Evolutionary conservation across 129 eudicot genomes (phyloP), one percentile per base, ranked within the genome.

Genomic region (Arctium lappa): DNA sequence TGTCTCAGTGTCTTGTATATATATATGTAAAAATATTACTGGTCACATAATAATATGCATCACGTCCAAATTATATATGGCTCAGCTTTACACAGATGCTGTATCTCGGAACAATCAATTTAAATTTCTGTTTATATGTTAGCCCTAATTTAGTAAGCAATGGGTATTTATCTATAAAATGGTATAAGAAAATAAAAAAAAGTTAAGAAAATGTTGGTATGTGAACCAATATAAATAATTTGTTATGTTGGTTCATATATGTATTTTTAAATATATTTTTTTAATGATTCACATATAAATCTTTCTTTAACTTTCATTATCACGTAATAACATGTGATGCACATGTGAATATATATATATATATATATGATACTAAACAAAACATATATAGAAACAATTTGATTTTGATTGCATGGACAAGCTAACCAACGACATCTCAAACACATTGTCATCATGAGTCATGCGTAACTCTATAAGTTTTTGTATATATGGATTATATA

Each of bases 1-100:
- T 30, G 1, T 30, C 69, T 12, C 66, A 48, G 12, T 30, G 1
- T 30, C 69, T 12, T 16, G 13, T 40, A 33, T 56, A 36, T 40
- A 33, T 56, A 36, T 18, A 40, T 76, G 70, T 3, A 53, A 5
- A 8, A 56, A 56, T 50, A 76, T 16, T 33, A 32, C 4, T 40
- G 72, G 60, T 76, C 80, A 56, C 80, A 76, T 50, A 50, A 18
- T 53, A 30, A 76, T 53, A 15, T 50, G 46, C 80, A 31, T 50
- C 80, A 42, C 56, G 13, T 46, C 42, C 44, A 33, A 31, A 32
- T 31, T 75, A 48, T 76, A 50, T n/a, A 56, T 33, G 50, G 72
- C 72, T 27, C 50, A 34, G 72, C 34, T 77, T 77, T 32, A 60
- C 34, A 34, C 34, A 34, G 4, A 34, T 16, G 72, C 8, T 5